Evolutionary conservation across 495 filamentous ascomycete species (phyloP), one percentile per base, ranked within the genome.

Genomic region (Daldinia loculata): DNA sequence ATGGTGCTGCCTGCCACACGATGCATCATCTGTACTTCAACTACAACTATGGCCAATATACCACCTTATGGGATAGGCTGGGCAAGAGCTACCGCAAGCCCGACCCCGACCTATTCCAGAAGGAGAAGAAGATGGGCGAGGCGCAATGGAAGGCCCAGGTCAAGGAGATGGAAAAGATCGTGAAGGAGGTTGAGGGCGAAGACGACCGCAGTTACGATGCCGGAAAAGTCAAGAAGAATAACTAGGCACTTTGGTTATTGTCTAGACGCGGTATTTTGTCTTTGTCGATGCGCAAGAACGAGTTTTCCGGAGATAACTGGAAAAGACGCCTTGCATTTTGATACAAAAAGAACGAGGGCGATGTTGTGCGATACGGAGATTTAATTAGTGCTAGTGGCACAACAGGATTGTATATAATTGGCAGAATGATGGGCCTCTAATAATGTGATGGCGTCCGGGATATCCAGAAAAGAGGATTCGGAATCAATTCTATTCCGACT

Each of bases 11-110:
- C 36, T 98, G 95, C 83, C 95, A 98, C 80, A 95, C 93, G 12
- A 92, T 94, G 91, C 94, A 98, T 79, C 95, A 98, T 77, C 81
- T 97, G n/a, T 96, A 96, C 80, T 98, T 98, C 88, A 97, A 96
- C 83, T 97, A 93, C 87, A 98, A 97, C 83, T 98, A 97, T 71
- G 95, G 95, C 64, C 95, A 98, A 78, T 98, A 93, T 83, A 97
- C 92, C 3, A 98, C 95, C 5, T 81, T 97, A 34, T 98, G 94
- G 94, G 95, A 98, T 76, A 89, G 95, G 55, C 76, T 98, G 36
- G 92, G 93, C 66, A 91, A 91, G 56, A 95, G 91, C 80, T 98
- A 97, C 83, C 86, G 94, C 65, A 87, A 90, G 82, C 95, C 95
- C 9, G 97, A 97, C 69, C 87, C 89, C 65, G 93, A 93, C 75